Conservation (phyloP, 306 rosid species). For the Cotoneaster glaucophyllus region DNA sequence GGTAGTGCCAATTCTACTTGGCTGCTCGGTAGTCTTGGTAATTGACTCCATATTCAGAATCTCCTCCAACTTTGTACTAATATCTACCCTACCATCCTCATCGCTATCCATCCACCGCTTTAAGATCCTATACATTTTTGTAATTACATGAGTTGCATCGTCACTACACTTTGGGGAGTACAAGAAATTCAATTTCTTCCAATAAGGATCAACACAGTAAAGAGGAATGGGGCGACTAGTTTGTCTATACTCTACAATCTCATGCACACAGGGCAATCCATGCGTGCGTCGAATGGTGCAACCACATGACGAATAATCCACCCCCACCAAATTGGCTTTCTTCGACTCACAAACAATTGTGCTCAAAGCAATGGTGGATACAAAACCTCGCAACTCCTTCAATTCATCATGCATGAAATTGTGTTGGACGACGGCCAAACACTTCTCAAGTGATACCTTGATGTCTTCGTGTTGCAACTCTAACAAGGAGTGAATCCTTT, state of each 20-base stretch:
- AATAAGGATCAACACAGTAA: not conserved
- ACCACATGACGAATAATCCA: not conserved
- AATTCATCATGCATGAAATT: not conserved
- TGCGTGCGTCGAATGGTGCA: not conserved
- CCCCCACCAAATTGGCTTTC: not conserved
- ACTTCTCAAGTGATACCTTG: not conserved
- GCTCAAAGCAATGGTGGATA: not conserved
- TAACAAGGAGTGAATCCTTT: not conserved
- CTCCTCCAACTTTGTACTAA: not conserved
- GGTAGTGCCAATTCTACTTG: not conserved
- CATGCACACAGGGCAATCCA: not conserved
- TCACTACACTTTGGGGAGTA: not conserved
- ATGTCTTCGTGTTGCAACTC: not conserved
- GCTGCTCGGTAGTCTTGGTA: not conserved
- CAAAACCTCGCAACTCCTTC: not conserved
- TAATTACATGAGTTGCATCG: not conserved
- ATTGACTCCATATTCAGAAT: not conserved
- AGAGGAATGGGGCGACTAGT: not conserved
- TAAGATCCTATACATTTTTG: not conserved
- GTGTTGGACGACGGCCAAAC: not conserved
- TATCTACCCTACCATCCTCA: not conserved
- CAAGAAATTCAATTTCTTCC: not conserved
- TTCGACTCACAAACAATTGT: not conserved
- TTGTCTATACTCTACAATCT: not conserved
- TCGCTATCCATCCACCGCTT: not conserved